A percentile compares a stretch with the other conserved stretches of the same genome.
Evolutionary conservation across 805 yeast genomes (phyloP).

Genomic region (Metschnikowia gruessii): DNA sequence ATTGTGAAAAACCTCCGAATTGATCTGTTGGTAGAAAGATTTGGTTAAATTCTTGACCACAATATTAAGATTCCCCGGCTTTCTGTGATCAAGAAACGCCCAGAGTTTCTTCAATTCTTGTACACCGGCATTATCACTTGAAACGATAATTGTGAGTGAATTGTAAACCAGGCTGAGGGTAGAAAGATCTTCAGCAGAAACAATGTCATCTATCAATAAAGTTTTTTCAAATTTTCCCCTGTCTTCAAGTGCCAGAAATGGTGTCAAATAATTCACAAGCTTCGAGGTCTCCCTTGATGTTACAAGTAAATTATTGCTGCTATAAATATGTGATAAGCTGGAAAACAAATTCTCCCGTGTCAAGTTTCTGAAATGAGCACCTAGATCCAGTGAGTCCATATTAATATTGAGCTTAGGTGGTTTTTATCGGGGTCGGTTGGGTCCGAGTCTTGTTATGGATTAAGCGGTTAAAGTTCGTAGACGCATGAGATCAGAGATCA

Average conservation of each 20-base stretch:
- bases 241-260: conserved; percentile 51
- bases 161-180: conserved; percentile 1
- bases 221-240: conserved; percentile 42
- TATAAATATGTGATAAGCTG: conserved; percentile 24
- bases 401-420: not conserved
- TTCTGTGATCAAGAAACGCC: conserved; percentile 6
- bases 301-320: conserved; percentile 26
- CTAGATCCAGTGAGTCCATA: conserved; percentile 2
- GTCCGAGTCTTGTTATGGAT: not conserved
- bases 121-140: conserved; percentile 8
- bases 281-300: conserved; percentile 49
- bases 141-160: conserved; percentile 9
- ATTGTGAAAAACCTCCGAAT: conserved; percentile 24
- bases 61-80: conserved; percentile 18
- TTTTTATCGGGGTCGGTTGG: not conserved
- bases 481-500: not conserved
- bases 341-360: conserved; percentile 22
- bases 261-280: conserved; percentile 50
- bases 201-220: conserved; percentile 15
- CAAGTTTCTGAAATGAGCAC: conserved; percentile 17
- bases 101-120: conserved; percentile 9
- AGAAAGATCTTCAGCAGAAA: conserved; percentile 1
- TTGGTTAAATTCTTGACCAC: conserved; percentile 39
- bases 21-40: conserved; percentile 29
- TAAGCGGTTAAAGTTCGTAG: not conserved